Evolutionary conservation across 768 basidiomycete species (phyloP).

Genomic region (Amanita rubescens): DNA sequence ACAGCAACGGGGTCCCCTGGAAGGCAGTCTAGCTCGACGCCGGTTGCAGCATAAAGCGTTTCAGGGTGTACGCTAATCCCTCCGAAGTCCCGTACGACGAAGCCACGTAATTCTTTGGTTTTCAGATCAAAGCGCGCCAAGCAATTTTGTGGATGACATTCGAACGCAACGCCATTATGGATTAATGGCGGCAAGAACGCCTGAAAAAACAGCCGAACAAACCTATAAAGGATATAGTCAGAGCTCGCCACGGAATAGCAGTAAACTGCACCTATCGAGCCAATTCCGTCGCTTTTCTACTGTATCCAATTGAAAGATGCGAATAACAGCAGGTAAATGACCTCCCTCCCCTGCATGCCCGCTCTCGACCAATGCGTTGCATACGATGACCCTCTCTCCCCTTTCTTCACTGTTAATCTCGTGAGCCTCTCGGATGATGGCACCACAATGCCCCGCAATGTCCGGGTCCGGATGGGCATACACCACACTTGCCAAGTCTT

Average conservation of each 20-base stretch:
- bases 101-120: constrained; percentile 44
- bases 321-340: constrained; percentile 39
- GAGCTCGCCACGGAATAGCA: neutral
- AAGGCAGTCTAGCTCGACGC: constrained; percentile 39
- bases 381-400: constrained; percentile 47
- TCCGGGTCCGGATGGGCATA: constrained; percentile 40
- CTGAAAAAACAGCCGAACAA: constrained; percentile 40
- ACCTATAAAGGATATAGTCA: constrained; percentile 25
- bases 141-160: constrained; percentile 56
- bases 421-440: constrained; percentile 45
- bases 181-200: constrained; percentile 50
- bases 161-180: constrained; percentile 50
- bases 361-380: constrained; percentile 48
- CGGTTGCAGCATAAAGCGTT: constrained; percentile 42
- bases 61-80: constrained; percentile 46
- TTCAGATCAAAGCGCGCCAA: constrained; percentile 43
- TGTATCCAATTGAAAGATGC: constrained; percentile 43
- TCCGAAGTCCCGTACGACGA: constrained; percentile 53
- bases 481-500: constrained; percentile 47
- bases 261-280: constrained; percentile 35
- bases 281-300: constrained; percentile 43
- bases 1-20: constrained; percentile 45
- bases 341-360: constrained; percentile 42
- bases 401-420: constrained; percentile 40
- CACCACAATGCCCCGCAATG: constrained; percentile 46